Evolutionary conservation across 306 rosid species (phyloP).

Genomic region (Morella rubra): DNA sequence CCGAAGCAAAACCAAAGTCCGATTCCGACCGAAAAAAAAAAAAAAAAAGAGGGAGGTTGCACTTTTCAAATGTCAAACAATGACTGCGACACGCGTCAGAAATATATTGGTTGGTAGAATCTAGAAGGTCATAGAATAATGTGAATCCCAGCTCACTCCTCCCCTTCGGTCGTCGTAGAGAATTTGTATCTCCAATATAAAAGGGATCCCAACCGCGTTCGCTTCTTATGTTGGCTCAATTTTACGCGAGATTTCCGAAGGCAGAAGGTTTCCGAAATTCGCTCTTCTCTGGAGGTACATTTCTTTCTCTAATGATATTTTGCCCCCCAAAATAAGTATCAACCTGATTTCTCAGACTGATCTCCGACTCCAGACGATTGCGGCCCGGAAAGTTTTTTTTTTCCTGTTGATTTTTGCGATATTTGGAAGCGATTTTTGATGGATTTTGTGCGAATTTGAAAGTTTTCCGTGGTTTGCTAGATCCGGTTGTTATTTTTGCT

Average conservation of each 20-base stretch:
- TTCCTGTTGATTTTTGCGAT: not conserved
- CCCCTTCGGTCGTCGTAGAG: slow-evolving; percentile 15
- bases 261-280: not conserved
- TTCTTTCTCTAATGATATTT: not conserved
- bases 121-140: slow-evolving; percentile 51
- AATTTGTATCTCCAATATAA: slow-evolving; percentile 16
- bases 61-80: slow-evolving; percentile 9
- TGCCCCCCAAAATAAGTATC: too few relatives aligned
- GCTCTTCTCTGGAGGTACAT: not conserved
- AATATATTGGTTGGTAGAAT: slow-evolving; percentile 37
- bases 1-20: too few relatives aligned
- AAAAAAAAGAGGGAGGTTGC: not conserved
- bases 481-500: not conserved
- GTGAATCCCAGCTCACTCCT: not conserved
- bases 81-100: slow-evolving; percentile 25
- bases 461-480: not conserved
- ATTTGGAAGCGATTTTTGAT: not conserved
- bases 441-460: not conserved
- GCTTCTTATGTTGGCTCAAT: too few relatives aligned
- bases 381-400: not conserved
- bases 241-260: not conserved
- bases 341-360: not conserved
- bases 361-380: not conserved
- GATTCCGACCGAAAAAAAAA: not conserved
- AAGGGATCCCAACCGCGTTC: not conserved